Conservation (phyloP, 2,329 filamentous ascomycete species). For the Daldinia sp. region DNA sequence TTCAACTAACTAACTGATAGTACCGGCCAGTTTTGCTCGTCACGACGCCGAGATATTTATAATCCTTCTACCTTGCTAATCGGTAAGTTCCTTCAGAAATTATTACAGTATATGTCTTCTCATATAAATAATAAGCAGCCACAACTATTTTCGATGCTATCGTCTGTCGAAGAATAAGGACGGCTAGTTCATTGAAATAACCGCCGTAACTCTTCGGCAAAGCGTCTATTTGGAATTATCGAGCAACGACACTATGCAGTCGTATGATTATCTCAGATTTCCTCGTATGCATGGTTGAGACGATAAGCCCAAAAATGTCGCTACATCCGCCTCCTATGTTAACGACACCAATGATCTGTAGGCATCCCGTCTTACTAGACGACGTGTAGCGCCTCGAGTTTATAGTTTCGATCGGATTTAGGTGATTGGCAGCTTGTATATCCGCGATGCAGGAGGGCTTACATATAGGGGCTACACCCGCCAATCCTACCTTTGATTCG, state of each 20-base stretch:
- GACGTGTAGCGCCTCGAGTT: neutral
- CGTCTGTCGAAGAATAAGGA: neutral
- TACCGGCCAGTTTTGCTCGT: neutral
- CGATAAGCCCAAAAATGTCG: neutral
- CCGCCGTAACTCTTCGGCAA: no score
- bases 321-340: neutral
- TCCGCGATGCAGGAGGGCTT: neutral
- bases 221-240: no score
- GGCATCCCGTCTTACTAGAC: neutral
- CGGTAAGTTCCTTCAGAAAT: neutral
- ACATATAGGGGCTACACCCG: neutral
- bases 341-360: neutral
- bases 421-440: neutral
- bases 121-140: neutral
- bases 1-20: neutral
- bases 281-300: neutral
- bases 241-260: neutral
- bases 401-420: neutral
- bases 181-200: no score
- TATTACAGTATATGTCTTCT: neutral
- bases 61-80: neutral
- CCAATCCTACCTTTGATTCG: neutral
- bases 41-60: no score
- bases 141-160: neutral
- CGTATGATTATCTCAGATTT: neutral